These are phyloP conservation scores for Fomitopsis pinicola DNA, from an alignment of 1,284 basidiomycete species.

Conservation along the genomic window DNA sequence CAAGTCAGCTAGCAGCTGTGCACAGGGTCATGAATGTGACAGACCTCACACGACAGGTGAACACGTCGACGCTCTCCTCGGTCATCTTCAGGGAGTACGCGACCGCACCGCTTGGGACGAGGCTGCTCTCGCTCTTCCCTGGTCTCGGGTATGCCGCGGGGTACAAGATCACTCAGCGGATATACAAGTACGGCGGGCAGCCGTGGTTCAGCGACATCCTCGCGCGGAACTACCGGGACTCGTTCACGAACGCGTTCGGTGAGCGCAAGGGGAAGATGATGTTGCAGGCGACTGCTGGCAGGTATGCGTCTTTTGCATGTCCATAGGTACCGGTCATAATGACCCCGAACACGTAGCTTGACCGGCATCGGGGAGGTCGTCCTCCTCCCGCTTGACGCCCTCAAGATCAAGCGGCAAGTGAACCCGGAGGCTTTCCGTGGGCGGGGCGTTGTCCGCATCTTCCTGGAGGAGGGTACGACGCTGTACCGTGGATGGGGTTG, in stretches of 20 bases:
- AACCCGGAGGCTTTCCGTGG: slow-evolving; percentile 96
- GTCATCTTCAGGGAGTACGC: slow-evolving; percentile 91
- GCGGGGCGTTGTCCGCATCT: slow-evolving; percentile 85
- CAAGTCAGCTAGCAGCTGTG: slow-evolving; percentile 20
- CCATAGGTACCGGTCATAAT: neutral
- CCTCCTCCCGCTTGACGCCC: slow-evolving; percentile 89
- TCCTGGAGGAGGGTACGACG: slow-evolving; percentile 87
- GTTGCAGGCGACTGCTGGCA: slow-evolving; percentile 94
- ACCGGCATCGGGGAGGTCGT: slow-evolving; percentile 98
- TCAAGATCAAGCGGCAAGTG: slow-evolving; percentile 98
- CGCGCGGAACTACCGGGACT: slow-evolving; percentile 67
- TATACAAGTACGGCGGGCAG: slow-evolving; percentile 99
- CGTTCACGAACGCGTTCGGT: slow-evolving; percentile 86
- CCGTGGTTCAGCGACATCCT: slow-evolving; percentile 97
- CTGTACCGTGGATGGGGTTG: slow-evolving; percentile 98
- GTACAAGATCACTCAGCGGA: slow-evolving; percentile 91
- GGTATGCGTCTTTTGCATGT: slow-evolving; percentile 41
- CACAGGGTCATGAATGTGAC: neutral
- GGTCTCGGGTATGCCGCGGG: slow-evolving; percentile 97
- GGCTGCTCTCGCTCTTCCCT: slow-evolving; percentile 91
- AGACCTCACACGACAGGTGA: slow-evolving; percentile 43
- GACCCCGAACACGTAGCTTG: slow-evolving; percentile 47
- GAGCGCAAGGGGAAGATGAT: slow-evolving; percentile 94
- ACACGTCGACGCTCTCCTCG: slow-evolving; percentile 54
- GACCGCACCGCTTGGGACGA: slow-evolving; percentile 60